Percentiles rank a stretch among this genome's conserved stretches.
These are phyloP conservation scores for Colletotrichum tamarilloi DNA, from an alignment of 2,329 filamentous ascomycete genomes.

Conservation along the genomic window DNA sequence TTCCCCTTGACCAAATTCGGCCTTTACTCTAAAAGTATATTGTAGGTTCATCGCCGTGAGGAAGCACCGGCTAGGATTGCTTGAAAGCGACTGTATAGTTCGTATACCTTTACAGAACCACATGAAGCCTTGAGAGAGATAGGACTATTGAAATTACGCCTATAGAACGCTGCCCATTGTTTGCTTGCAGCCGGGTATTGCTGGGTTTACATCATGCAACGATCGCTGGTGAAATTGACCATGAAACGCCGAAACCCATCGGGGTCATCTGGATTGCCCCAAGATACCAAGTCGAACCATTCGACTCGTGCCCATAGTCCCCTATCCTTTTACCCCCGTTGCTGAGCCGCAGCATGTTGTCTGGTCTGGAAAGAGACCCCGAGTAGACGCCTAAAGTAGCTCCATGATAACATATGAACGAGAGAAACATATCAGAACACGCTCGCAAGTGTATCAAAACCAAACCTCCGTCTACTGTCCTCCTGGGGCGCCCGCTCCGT, in stretches of 20 bases:
- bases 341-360: background rate
- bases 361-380: background rate
- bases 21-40: no score
- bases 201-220: background rate
- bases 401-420: background rate
- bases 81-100: background rate
- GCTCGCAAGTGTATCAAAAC: background rate
- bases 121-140: background rate
- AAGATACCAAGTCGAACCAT: background rate
- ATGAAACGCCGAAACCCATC: conserved; percentile 20
- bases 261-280: background rate
- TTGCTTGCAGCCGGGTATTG: conserved; percentile 18
- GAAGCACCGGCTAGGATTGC: background rate
- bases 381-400: conserved; percentile 15
- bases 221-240: background rate
- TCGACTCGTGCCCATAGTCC: background rate
- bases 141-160: background rate
- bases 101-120: background rate
- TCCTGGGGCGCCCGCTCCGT: conserved; percentile 8
- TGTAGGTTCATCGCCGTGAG: background rate
- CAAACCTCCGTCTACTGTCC: background rate
- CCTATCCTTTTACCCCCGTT: background rate
- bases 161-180: background rate
- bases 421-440: background rate
- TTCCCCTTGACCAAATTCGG: no score